Evolutionary conservation across 2,329 filamentous ascomycete species (phyloP).

Genomic region (Fusarium sp.): DNA sequence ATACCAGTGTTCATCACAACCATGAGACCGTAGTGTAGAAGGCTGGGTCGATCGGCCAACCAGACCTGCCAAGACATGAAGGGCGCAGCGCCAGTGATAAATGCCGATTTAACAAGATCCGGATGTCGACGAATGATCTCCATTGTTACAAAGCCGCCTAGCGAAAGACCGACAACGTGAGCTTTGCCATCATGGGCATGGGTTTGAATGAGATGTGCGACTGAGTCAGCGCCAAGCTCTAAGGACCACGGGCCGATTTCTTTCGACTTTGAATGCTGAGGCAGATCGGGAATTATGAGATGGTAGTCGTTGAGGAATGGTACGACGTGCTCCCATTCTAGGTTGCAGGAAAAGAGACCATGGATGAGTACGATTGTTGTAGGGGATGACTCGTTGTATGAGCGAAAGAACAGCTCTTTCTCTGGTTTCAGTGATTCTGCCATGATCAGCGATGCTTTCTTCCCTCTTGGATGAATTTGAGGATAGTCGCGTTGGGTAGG

Average conservation of each 20-base stretch:
- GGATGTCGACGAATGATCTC: constrained; percentile 8
- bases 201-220: constrained; percentile 50
- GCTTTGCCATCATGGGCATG: constrained; percentile 51
- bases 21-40: constrained; percentile 44
- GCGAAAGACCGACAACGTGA: constrained; percentile 56
- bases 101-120: constrained; percentile 40
- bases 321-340: constrained; percentile 51
- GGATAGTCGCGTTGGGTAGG: not conserved
- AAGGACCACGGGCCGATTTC: constrained; percentile 48
- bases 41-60: constrained; percentile 43
- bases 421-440: not conserved
- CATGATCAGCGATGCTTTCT: not conserved
- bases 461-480: fast-evolving
- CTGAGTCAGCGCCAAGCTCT: constrained; percentile 43
- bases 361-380: constrained; percentile 50
- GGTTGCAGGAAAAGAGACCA: constrained; percentile 48
- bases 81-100: constrained; percentile 47
- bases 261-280: constrained; percentile 52
- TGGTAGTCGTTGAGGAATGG: constrained; percentile 53
- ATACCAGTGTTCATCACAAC: constrained; percentile 44
- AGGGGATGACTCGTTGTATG: constrained; percentile 41
- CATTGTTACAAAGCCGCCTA: constrained; percentile 48
- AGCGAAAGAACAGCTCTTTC: not conserved
- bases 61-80: constrained; percentile 46
- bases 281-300: constrained; percentile 54